Percentiles rank a stretch among this genome's conserved stretches.
These are phyloP conservation scores for Curvularia lunata DNA, from an alignment of 2,329 filamentous ascomycete genomes.

Conservation along the genomic window DNA sequence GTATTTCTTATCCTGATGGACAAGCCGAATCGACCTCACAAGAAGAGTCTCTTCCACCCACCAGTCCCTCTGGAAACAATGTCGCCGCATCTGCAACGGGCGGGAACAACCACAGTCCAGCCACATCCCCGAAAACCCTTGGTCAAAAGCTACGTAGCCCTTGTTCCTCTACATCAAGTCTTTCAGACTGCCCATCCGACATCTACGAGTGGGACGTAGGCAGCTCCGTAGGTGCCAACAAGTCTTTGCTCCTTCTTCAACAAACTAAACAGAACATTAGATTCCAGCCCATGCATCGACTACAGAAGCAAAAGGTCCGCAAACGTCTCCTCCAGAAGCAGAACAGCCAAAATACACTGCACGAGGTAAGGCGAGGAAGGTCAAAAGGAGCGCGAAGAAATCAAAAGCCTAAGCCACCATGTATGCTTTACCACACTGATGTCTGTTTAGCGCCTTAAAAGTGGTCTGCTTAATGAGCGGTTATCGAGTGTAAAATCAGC, in stretches of 20 bases:
- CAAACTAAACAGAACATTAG: not conserved
- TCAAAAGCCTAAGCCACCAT: not conserved
- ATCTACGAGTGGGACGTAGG: constrained; percentile 22
- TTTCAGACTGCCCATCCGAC: constrained; percentile 30
- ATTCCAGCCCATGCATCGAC: not conserved
- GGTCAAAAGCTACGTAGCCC: not conserved
- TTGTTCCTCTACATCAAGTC: constrained; percentile 5
- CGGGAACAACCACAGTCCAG: not conserved
- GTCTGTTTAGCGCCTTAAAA: not conserved
- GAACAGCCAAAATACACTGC: constrained; percentile 6
- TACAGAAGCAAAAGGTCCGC: not conserved
- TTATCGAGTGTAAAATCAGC: too few species aligned
- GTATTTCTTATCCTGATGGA: not conserved
- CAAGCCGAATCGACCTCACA: not conserved
- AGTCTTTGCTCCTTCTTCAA: not conserved
- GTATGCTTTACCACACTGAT: not conserved
- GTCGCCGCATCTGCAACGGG: not conserved
- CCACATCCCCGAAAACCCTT: not conserved
- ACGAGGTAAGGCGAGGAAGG: constrained; percentile 12
- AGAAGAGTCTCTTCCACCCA: not conserved
- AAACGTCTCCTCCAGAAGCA: not conserved
- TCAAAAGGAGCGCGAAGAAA: constrained; percentile 9
- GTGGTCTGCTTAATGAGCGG: too few species aligned
- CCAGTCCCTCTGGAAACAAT: not conserved
- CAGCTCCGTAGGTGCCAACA: constrained; percentile 11